These are phyloP conservation scores for Saccharomycopsis fibuligera DNA, from an alignment of 805 yeast genomes.

Conservation along the genomic window DNA sequence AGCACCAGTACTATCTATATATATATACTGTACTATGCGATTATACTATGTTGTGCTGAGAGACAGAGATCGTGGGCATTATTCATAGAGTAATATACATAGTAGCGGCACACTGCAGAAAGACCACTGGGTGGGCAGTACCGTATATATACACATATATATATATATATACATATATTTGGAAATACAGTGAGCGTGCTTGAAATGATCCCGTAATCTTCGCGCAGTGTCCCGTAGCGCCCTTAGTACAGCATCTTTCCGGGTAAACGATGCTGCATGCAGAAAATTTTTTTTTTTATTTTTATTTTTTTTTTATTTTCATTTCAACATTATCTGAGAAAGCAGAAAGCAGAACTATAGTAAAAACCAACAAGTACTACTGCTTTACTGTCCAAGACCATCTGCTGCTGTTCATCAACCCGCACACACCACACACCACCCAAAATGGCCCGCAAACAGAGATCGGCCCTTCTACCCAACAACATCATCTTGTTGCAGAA, in stretches of 20 bases:
- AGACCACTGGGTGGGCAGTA: too few species aligned
- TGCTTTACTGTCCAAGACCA: neutral
- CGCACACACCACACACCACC: neutral
- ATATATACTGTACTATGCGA: too few species aligned
- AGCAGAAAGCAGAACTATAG: neutral
- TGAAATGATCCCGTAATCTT: neutral
- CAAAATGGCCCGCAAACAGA: conserved; percentile 74
- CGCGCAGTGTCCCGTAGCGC: too few species aligned
- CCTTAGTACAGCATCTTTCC: neutral
- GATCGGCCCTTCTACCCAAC: conserved; percentile 90
- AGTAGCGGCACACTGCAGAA: too few species aligned
- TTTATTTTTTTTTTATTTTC: neutral
- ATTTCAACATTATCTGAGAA: neutral
- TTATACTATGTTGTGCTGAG: too few species aligned
- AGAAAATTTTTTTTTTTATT: neutral
- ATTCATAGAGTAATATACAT: too few species aligned
- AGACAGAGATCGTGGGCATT: too few species aligned
- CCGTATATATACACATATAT: too few species aligned
- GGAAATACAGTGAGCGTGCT: neutral
- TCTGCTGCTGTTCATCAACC: neutral
- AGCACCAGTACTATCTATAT: too few species aligned
- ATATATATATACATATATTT: too few species aligned
- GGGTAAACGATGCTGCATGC: neutral
- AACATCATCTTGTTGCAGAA: conserved; percentile 89
- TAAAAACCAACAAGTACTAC: neutral